Percentiles rank a stretch among this genome's conserved stretches.
phyloP scores from a whole-genome alignment of 371 early-diverging fungal species.

The Mortierella polycephala region DNA sequence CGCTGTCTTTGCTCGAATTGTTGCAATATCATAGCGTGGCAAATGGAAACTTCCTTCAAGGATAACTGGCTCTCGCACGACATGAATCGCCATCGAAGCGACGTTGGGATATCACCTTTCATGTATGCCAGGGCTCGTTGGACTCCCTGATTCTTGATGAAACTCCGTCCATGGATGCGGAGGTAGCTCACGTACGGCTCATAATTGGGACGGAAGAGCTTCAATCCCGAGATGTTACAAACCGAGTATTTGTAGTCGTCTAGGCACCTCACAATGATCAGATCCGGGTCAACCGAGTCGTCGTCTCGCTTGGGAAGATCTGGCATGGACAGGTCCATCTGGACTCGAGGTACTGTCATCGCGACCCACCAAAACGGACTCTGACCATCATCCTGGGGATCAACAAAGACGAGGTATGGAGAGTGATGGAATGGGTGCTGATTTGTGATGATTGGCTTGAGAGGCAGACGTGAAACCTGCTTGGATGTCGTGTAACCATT shows the following conservation, averaged over 20 bases:
- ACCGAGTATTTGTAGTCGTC: constrained; percentile 29
- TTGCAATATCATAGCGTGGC: not conserved
- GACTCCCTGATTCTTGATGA: constrained; percentile 15
- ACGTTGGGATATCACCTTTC: constrained; percentile 7
- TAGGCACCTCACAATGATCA: constrained; percentile 31
- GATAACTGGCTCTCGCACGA: constrained; percentile 5
- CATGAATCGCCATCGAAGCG: constrained; percentile 27
- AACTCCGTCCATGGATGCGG: not conserved
- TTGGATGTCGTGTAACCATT: no score
- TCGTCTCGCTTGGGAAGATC: constrained; percentile 5
- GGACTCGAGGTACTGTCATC: constrained; percentile 28
- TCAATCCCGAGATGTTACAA: constrained; percentile 29
- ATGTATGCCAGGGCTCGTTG: constrained; percentile 13
- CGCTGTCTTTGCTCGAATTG: not conserved
- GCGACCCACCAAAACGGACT: constrained; percentile 33
- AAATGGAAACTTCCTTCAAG: constrained; percentile 8
- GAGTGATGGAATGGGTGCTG: constrained; percentile 29
- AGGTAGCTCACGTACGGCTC: constrained; percentile 27
- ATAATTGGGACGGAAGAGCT: constrained; percentile 22
- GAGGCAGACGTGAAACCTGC: no score
- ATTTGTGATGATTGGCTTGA: constrained; percentile 7
- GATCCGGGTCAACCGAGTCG: constrained; percentile 9
- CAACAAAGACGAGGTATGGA: constrained; percentile 40
- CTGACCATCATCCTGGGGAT: constrained; percentile 22
- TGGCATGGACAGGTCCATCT: constrained; percentile 28